Base-by-base conservation (phyloP, 2,329 filamentous ascomycete genomes). In the Colletotrichum spinosum region DNA sequence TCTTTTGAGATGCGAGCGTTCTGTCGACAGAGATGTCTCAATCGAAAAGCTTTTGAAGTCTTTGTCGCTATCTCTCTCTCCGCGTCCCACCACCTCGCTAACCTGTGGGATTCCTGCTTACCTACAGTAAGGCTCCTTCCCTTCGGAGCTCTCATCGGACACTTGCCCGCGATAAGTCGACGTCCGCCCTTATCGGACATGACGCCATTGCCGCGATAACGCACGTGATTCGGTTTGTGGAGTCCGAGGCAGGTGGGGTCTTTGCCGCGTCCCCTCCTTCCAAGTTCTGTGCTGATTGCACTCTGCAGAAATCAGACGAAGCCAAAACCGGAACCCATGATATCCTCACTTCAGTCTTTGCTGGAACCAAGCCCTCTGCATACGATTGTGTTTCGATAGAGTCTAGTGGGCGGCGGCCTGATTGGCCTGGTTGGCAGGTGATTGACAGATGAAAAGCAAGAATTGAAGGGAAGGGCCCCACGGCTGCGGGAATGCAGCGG, bases 81-180 rank as follows among this genome's bases (percentile, higher is more conserved):
- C 15, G 7, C 50, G 49, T 38, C 39, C 57, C 34, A 46, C 37
- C 12, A 8, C 38, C 49, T 61, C 42, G 51, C 34, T 52, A 65
- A 61, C 44, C 61, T 38, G 39, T 39, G 25, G 25, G 25, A 25
- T 46, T 65, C 45, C 57, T 65, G 45, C 39, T 55, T 55, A 38
- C 39, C 51, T 55, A 38, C 51, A 33, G 50, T 55, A 51, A 55
- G 39, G 57, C 57, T 46, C 60, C 57, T 33, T 54, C 17, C 42
- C 17, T 65, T 51, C 50, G 62, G 44, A 10, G 39, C 38, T 46
- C 41, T 48, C 62, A 39, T 55, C 57, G 62, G 57, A 55, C 34
- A 61, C 39, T 61, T 61, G 62, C 51, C 57, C 51, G 62, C 56
- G 51, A 60, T 55, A 61, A 61, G 62, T 17, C 61, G 13, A 25